Evolutionary conservation across 139 green algal species (phyloP).

Genomic region (Haematococcus lacustris): DNA sequence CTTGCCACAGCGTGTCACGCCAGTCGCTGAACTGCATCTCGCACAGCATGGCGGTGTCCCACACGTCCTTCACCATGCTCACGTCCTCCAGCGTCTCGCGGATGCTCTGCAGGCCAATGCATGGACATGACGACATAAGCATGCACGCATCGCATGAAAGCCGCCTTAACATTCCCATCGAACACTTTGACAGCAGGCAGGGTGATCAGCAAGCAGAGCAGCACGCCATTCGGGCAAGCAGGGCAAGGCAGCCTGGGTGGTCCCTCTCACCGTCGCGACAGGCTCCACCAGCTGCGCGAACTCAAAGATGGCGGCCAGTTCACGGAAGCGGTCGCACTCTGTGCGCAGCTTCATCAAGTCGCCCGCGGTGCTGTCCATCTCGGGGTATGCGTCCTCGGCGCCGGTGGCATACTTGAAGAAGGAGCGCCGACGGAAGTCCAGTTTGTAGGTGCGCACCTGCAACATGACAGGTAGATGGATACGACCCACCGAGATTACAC

Average conservation of each 20-base stretch:
- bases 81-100: conserved; percentile 52
- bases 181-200: too few species aligned
- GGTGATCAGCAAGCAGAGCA: too few species aligned
- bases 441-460: conserved; percentile 37
- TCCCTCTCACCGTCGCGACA: conserved; percentile 2
- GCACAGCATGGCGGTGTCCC: conserved; percentile 62
- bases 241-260: too few species aligned
- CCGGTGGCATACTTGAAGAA: conserved; percentile 70
- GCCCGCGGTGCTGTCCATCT: conserved; percentile 52
- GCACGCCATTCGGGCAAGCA: too few species aligned
- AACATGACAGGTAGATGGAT: too few species aligned
- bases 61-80: conserved; percentile 71
- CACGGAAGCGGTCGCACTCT: conserved; percentile 37
- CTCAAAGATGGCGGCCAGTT: conserved; percentile 78
- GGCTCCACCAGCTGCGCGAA: conserved; percentile 55
- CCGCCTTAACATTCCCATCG: too few species aligned
- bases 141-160: too few species aligned
- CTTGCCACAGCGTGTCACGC: conserved; percentile 64
- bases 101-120: conserved; percentile 17
- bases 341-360: conserved; percentile 46
- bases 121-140: too few species aligned
- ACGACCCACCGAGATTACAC: too few species aligned
- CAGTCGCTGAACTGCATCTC: conserved; percentile 67
- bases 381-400: conserved; percentile 42
- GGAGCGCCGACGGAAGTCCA: conserved; percentile 36